Percentiles rank a stretch among this genome's conserved stretches.
These are phyloP conservation scores for Phialophora verrucosa DNA, from an alignment of 2,329 filamentous ascomycete genomes.

Conservation along the genomic window DNA sequence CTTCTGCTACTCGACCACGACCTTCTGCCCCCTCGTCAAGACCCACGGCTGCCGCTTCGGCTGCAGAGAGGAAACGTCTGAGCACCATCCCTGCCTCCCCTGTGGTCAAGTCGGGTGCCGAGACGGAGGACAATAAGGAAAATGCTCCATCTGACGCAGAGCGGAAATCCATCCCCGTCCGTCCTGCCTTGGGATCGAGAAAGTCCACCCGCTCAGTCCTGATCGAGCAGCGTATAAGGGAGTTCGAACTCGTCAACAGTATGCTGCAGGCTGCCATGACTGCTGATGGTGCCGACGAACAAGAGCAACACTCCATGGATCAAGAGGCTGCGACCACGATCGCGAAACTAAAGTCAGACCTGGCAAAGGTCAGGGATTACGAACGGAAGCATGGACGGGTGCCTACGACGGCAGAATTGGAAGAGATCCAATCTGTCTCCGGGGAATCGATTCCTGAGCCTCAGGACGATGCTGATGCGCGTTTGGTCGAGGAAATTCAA, in stretches of 20 bases:
- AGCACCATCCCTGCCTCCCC: slow-evolving; percentile 45
- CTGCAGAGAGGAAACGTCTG: slow-evolving; percentile 46
- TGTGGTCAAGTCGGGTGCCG: slow-evolving; percentile 42
- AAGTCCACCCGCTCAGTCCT: slow-evolving; percentile 41
- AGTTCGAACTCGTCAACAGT: slow-evolving; percentile 42
- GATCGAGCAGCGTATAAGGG: slow-evolving; percentile 42
- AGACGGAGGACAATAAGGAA: slow-evolving; percentile 41
- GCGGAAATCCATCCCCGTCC: slow-evolving; percentile 17
- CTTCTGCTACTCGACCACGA: slow-evolving; percentile 41
- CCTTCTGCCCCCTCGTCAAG: slow-evolving; percentile 39
- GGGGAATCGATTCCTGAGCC: slow-evolving; percentile 17
- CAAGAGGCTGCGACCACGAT: slow-evolving; percentile 38
- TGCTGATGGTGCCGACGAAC: slow-evolving; percentile 40
- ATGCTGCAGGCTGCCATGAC: slow-evolving; percentile 43
- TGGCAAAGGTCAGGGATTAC: slow-evolving; percentile 38
- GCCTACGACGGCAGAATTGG: slow-evolving; percentile 32
- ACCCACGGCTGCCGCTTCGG: slow-evolving; percentile 33
- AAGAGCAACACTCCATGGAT: slow-evolving; percentile 39
- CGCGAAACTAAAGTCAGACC: slow-evolving; percentile 39
- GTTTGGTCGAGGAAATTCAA: not conserved
- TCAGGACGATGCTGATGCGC: slow-evolving; percentile 11
- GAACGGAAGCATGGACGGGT: slow-evolving; percentile 36
- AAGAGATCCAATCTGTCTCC: slow-evolving; percentile 30
- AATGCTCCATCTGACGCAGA: slow-evolving; percentile 19
- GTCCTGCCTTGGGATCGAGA: slow-evolving; percentile 36